A percentile compares a stretch with the other conserved stretches of the same genome.
phyloP scores from a whole-genome alignment of 768 basidiomycete species.

The Tephrocybe sp. region DNA sequence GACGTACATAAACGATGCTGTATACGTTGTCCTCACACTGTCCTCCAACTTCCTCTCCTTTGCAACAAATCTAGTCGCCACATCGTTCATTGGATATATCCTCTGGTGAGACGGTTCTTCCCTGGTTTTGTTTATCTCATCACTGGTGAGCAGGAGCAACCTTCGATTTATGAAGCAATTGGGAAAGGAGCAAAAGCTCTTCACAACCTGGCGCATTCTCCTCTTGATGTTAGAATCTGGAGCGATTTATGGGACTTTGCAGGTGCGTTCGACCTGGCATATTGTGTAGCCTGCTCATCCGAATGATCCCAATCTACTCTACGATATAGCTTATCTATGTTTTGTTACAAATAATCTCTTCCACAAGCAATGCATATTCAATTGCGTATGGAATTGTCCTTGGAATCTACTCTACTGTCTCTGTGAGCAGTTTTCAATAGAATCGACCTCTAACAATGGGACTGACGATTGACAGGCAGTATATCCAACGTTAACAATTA shows the following conservation, averaged over 20 bases:
- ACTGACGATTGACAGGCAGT: background rate
- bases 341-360: too few relatives aligned
- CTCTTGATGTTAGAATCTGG: background rate
- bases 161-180: background rate
- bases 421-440: background rate
- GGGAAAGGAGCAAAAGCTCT: background rate
- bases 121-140: background rate
- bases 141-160: background rate
- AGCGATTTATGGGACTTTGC: background rate
- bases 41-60: background rate
- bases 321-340: too few relatives aligned
- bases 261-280: background rate
- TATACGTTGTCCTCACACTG: background rate
- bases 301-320: too few relatives aligned
- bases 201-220: background rate
- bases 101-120: background rate
- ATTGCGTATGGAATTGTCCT: too few relatives aligned
- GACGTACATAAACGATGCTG: background rate
- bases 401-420: background rate
- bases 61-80: background rate
- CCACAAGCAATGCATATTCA: too few relatives aligned
- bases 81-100: background rate
- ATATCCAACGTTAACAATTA: background rate
- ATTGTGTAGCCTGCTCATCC: background rate
- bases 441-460: too few relatives aligned